These are phyloP conservation scores for Chytriomyces confervae DNA, from an alignment of 192 early-diverging fungal species.

Conservation along the genomic window DNA sequence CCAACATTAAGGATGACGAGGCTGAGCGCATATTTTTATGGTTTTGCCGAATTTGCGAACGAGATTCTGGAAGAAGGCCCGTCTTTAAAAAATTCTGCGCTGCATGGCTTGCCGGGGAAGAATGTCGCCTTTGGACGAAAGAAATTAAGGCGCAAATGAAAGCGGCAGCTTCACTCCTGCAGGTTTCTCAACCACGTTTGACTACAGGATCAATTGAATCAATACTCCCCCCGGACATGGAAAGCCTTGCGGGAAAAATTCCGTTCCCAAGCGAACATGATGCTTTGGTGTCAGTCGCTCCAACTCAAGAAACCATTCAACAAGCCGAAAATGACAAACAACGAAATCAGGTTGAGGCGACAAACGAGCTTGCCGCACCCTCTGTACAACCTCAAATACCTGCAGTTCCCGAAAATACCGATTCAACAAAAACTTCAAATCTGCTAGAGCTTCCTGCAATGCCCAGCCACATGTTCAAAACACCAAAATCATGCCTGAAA, in stretches of 20 bases:
- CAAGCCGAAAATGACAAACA: no score
- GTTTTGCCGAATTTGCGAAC: slow-evolving; percentile 39
- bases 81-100: slow-evolving; percentile 36
- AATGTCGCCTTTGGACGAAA: not conserved
- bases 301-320: no score
- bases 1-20: slow-evolving; percentile 35
- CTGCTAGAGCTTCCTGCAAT: slow-evolving; percentile 2
- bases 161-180: not conserved
- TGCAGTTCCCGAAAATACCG: no score
- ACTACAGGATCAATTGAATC: no score
- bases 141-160: not conserved
- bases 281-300: no score
- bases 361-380: no score
- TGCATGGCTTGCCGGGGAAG: slow-evolving; percentile 22
- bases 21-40: slow-evolving; percentile 35
- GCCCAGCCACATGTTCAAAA: not conserved
- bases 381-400: no score
- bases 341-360: no score
- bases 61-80: slow-evolving; percentile 21
- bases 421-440: not conserved
- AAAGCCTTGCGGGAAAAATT: no score
- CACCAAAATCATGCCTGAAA: slow-evolving; percentile 27
- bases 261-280: no score
- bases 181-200: not conserved
- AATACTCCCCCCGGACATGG: no score